Evolutionary conservation across 441 rosid genomes (phyloP).

Genomic region (Gossypium davidsonii): DNA sequence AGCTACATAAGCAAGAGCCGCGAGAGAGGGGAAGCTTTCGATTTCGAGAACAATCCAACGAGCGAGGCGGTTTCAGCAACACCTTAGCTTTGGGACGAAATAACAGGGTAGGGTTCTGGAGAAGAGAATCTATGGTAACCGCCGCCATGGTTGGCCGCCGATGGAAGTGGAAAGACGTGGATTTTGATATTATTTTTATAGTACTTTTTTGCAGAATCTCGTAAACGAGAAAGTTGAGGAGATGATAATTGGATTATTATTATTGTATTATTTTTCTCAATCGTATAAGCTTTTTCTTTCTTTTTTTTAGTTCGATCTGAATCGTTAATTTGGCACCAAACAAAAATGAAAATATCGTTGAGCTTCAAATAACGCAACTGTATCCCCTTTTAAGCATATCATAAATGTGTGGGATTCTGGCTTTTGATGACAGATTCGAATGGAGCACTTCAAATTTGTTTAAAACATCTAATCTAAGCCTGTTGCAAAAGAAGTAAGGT

Average conservation of each 20-base stretch:
- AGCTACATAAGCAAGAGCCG: constrained; percentile 23
- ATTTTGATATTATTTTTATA: background rate
- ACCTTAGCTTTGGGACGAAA: constrained; percentile 1
- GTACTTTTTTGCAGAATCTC: background rate
- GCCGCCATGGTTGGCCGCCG: constrained; percentile 11
- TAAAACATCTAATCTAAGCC: background rate
- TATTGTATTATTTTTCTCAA: background rate
- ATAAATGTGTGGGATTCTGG: background rate
- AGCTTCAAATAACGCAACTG: background rate
- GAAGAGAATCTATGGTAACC: constrained; percentile 14
- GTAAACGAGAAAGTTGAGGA: background rate
- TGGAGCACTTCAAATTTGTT: background rate
- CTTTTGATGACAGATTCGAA: background rate
- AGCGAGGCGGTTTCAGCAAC: constrained; percentile 4
- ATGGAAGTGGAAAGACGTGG: background rate
- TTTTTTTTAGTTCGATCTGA: background rate
- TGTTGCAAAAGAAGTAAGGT: background rate
- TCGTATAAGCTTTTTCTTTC: background rate
- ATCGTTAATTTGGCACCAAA: background rate
- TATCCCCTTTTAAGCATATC: background rate
- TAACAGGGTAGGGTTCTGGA: background rate
- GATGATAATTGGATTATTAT: background rate
- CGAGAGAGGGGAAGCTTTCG: background rate
- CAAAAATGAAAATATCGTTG: background rate
- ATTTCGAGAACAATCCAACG: constrained; percentile 10